A percentile compares a stretch with the other conserved stretches of the same genome.
These are phyloP conservation scores for Wickerhamiella pararugosa DNA, from an alignment of 1,139 yeast species.

Conservation along the genomic window DNA sequence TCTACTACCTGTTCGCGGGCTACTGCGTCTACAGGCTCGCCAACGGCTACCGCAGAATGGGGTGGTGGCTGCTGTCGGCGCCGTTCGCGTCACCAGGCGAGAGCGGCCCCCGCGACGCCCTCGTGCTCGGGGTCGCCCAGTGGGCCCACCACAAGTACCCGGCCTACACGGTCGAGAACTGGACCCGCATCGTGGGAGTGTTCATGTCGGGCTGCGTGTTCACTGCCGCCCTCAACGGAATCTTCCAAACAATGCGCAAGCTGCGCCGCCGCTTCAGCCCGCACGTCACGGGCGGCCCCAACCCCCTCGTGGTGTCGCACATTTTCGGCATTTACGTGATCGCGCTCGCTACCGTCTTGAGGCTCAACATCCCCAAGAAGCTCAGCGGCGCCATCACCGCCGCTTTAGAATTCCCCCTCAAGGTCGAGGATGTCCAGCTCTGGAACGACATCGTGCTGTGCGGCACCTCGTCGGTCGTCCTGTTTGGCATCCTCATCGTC, in stretches of 20 bases:
- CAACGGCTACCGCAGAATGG: constrained; percentile 26
- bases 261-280: constrained; percentile 10
- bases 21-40: constrained; percentile 53
- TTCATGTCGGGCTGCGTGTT: constrained; percentile 16
- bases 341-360: constrained; percentile 62
- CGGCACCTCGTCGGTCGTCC: constrained; percentile 10
- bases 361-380: constrained; percentile 54
- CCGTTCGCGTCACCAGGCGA: constrained; percentile 12
- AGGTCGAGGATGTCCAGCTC: constrained; percentile 49
- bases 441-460: constrained; percentile 58
- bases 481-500: constrained; percentile 1
- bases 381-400: constrained; percentile 41
- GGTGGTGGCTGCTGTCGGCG: constrained; percentile 15
- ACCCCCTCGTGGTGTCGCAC: constrained; percentile 43
- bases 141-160: constrained; percentile 10
- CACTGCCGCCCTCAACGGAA: constrained; percentile 15
- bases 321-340: constrained; percentile 64
- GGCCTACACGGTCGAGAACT: constrained; percentile 11
- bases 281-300: constrained; percentile 6
- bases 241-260: constrained; percentile 11
- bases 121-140: constrained; percentile 13
- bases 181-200: constrained; percentile 18
- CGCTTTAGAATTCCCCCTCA: constrained; percentile 34
- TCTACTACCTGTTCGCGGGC: constrained; percentile 32
- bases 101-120: constrained; percentile 17